Evolutionary conservation across 768 basidiomycete genomes (phyloP), one percentile per base, ranked within the genome.

Genomic region (Leucocoprinus leucothites): DNA sequence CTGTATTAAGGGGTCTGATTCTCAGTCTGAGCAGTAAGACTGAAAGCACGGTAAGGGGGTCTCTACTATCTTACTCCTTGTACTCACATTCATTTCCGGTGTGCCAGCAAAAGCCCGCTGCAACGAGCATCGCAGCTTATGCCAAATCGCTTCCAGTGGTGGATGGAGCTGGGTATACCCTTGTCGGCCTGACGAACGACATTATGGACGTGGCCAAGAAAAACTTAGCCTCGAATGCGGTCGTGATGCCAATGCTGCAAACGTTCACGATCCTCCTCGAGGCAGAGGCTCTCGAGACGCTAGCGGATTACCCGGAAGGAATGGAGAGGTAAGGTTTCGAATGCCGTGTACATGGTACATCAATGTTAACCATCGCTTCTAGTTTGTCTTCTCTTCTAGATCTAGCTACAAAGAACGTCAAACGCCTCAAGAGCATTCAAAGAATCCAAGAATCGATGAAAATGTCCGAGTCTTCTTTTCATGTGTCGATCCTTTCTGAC

Each of bases 21-120:
- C 74, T 90, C 52, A 94, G 91, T 64, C 74, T 93, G 35, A 89
- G 87, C 34, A 91, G 89, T 67, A 88, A 84, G 69, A 92, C 92
- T 8, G 85, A 90, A 57, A 89, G 87, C 64, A 91, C 86, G 4
- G 95, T 96, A 38, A 38, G 11, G 16, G 16, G 14, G 16, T 65
- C 71, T 89, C 71, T 7, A 41, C 22, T 14, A 35, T 40, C 51
- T 21, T 24, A 24, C 35, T 52, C 9, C 19, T 51, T 44, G 8
- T 38, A 60, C 47, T 51, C n/a, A 52, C 25, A 57, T 50, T 59
- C 44, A 56, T 54, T 61, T 13, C 18, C 48, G 21, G 51, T 48
- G 34, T 31, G 58, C 53, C 65, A 91, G 89, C 87, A 89, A 76
- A 84, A 84, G 26, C 81, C 87, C 22, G 81, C 85, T 22, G 75